Evolutionary conservation across 768 basidiomycete genomes (phyloP).

Genomic region (Tricholoma bakamatsutake): DNA sequence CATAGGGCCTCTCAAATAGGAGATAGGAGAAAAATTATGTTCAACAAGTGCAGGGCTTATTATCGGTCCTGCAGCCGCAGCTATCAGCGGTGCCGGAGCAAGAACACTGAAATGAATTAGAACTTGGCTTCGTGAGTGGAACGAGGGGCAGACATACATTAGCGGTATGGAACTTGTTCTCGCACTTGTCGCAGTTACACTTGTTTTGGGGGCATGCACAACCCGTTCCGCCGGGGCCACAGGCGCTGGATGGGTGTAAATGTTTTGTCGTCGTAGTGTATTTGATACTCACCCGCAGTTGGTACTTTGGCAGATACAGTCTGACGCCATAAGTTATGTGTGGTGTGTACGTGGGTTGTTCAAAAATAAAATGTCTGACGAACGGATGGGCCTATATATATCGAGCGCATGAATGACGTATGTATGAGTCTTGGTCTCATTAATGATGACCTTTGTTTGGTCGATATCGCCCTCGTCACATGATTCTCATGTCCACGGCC

Average conservation of each 20-base stretch:
- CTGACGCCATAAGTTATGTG: not conserved
- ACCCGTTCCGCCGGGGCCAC: slow-evolving; percentile 31
- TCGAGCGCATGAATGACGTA: too few relatives aligned
- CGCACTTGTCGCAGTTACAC: slow-evolving; percentile 31
- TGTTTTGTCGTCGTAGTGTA: too few relatives aligned
- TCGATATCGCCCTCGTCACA: too few relatives aligned
- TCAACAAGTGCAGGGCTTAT: slow-evolving; percentile 30
- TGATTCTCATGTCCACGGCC: too few relatives aligned
- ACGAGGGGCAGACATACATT: slow-evolving; percentile 17
- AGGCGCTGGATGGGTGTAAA: slow-evolving; percentile 18
- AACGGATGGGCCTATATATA: too few relatives aligned
- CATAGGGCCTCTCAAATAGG: not conserved
- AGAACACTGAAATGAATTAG: slow-evolving; percentile 21
- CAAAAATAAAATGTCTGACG: too few relatives aligned
- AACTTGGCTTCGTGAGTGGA: not conserved
- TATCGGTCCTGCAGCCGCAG: slow-evolving; percentile 26
- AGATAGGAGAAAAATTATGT: not conserved
- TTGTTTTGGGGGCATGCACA: slow-evolving; percentile 30
- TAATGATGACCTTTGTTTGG: too few relatives aligned
- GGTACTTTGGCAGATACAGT: slow-evolving; percentile 27
- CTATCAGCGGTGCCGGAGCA: slow-evolving; percentile 22
- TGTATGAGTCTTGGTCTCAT: too few relatives aligned
- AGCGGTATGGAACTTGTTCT: slow-evolving; percentile 32
- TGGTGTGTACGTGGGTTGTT: not conserved
- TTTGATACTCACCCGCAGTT: slow-evolving; percentile 20